Evolutionary conservation across 2,329 filamentous ascomycete species (phyloP), one percentile per base, ranked within the genome.

Genomic region (Alternaria sp.): DNA sequence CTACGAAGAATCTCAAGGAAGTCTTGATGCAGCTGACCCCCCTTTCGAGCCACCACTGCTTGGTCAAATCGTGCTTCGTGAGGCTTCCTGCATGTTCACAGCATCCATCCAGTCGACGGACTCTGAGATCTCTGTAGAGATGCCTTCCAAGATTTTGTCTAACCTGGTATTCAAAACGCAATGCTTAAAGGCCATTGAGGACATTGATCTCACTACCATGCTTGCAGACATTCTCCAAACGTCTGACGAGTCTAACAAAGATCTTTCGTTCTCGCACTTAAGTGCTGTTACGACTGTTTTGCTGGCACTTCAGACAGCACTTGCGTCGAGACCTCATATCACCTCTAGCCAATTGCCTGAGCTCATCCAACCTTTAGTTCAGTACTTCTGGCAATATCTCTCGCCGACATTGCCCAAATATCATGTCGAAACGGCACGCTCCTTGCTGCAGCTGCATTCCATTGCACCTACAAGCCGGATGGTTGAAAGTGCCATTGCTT

Each of bases 341-440:
- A 48, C 68, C 41, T 46, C 62, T 16, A 71, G 79, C n/a, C 84
- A 88, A 25, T 74, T 90, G 51, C 90, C 84, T 57, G 84, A 81
- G 57, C 80, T 97, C 9, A 86, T 94, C 5, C 84, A 87, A 20
- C 84, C 87, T 28, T 81, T 98, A 22, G 89, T 95, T 16, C 83
- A 83, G 2, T 86, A 90, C 57, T 85, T 94, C 0, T 99, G 95
- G 95, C 78, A 82, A 5, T 93, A 92, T 71, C 81, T 99, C 40
- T 92, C 93, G 0, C 90, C 92, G n/a, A 85, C 89, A 12, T 89
- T 90, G 64, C 93, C 94, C 0, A 97, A 97, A 74, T 96, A 94
- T 68, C 95, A 98, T 73, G 94, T 99, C 32, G 96, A 99, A 80
- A 90, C 93, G 18, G 92, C 96, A 9, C 89, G 92, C 59, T 90